Percentiles rank a stretch among this genome's conserved stretches.
Evolutionary conservation across 192 early-diverging fungal species (phyloP).

Genomic region (Paraglomus occultum): DNA sequence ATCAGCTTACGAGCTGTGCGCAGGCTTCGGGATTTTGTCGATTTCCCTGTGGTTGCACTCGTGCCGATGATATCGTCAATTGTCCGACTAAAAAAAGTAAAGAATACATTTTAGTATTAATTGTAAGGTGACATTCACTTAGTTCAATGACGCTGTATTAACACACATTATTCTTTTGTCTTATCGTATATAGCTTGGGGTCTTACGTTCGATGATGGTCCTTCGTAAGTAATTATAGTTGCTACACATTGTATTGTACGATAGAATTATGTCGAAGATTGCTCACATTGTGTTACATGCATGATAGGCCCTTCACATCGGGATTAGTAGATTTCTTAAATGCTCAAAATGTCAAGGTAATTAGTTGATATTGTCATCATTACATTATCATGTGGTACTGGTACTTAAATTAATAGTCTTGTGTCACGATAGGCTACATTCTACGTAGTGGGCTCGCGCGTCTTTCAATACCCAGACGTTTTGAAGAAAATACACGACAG

Average conservation of each 20-base stretch:
- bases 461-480: constrained; percentile 39
- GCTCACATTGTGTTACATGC: not conserved
- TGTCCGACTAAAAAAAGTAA: constrained; percentile 16
- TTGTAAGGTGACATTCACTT: not conserved
- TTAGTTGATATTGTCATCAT: no score
- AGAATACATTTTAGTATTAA: constrained; percentile 16
- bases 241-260: not conserved
- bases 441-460: constrained; percentile 46
- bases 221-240: constrained; percentile 26
- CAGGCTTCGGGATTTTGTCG: not conserved
- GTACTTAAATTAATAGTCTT: no score
- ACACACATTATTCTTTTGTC: no score
- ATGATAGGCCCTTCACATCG: constrained; percentile 13
- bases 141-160: no score
- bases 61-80: not conserved
- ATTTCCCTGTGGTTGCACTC: not conserved
- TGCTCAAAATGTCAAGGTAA: constrained; percentile 29
- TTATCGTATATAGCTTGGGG: constrained; percentile 38
- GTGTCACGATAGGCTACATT: constrained; percentile 36
- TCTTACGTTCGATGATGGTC: constrained; percentile 55
- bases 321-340: constrained; percentile 43
- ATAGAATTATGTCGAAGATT: not conserved
- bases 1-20: not conserved
- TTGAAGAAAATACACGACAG: constrained; percentile 37
- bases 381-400: no score